Conservation (phyloP, 345 rosid genomes). For the Salix koriyanagi region DNA sequence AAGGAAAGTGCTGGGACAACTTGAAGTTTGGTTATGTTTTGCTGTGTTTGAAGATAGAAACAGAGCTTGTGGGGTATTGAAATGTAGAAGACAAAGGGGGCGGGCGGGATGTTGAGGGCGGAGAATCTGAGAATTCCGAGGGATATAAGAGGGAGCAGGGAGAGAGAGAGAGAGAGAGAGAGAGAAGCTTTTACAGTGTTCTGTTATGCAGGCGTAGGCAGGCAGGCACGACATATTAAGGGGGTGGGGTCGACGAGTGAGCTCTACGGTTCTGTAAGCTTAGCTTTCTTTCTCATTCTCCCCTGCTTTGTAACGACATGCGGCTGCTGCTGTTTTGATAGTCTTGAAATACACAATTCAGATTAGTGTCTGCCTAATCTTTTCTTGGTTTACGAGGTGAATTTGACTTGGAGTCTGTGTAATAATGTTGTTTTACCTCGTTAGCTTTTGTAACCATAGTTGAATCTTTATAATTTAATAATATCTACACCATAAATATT, state of each 20-base stretch:
- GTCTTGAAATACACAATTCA: not conserved
- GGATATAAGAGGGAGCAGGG: slow-evolving; percentile 28
- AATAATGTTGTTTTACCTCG: no score
- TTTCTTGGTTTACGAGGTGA: not conserved
- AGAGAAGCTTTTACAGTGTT: slow-evolving; percentile 36
- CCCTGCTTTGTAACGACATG: not conserved
- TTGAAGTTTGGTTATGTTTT: not conserved
- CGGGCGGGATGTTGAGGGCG: slow-evolving; percentile 10
- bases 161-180: slow-evolving; percentile 7
- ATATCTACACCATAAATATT: no score
- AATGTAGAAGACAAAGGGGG: not conserved
- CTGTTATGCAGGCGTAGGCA: slow-evolving; percentile 14
- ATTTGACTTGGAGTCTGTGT: not conserved
- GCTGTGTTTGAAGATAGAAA: not conserved
- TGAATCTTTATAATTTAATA: no score
- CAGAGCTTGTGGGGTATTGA: not conserved
- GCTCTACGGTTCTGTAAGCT: not conserved
- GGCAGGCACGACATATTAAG: slow-evolving; percentile 28
- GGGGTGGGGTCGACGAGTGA: slow-evolving; percentile 14
- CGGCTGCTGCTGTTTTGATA: not conserved
- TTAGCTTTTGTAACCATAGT: no score
- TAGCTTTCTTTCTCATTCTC: not conserved
- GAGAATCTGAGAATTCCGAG: slow-evolving; percentile 34
- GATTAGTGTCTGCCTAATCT: not conserved
- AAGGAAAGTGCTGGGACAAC: not conserved